A percentile compares a stretch with the other conserved stretches of the same genome.
These are phyloP conservation scores for Solanum appendiculatum DNA, from an alignment of 257 asterid species.

Conservation along the genomic window DNA sequence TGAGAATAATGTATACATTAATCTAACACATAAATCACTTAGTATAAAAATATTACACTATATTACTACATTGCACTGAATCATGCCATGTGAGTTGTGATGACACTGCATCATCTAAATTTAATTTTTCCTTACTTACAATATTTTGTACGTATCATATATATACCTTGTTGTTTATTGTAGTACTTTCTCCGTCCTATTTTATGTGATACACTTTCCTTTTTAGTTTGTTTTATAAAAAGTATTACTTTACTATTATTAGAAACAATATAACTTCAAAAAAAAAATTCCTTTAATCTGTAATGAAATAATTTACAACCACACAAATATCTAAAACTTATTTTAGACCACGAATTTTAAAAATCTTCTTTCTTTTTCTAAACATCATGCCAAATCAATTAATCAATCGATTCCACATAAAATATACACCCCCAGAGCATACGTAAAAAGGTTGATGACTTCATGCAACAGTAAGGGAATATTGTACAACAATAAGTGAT, in stretches of 20 bases:
- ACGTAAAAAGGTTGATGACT: not conserved
- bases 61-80: not conserved
- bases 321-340: too few relatives aligned
- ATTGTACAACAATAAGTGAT: not conserved
- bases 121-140: not conserved
- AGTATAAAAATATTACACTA: not conserved
- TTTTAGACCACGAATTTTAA: too few relatives aligned
- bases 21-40: not conserved
- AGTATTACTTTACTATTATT: too few relatives aligned
- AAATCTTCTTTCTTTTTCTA: rapidly evolving
- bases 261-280: too few relatives aligned
- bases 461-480: not conserved
- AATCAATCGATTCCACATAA: not conserved
- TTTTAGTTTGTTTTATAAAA: rapidly evolving
- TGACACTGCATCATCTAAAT: not conserved
- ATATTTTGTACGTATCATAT: not conserved
- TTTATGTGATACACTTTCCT: too few relatives aligned
- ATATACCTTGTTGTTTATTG: not conserved
- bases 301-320: too few relatives aligned
- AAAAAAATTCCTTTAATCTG: too few relatives aligned
- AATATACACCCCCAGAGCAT: not conserved
- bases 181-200: rapidly evolving
- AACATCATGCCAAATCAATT: too few relatives aligned
- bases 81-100: not conserved
- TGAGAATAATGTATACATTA: not conserved